Evolutionary conservation across 163 green algal genomes (phyloP).

Genomic region (Chlorella variabilis): DNA sequence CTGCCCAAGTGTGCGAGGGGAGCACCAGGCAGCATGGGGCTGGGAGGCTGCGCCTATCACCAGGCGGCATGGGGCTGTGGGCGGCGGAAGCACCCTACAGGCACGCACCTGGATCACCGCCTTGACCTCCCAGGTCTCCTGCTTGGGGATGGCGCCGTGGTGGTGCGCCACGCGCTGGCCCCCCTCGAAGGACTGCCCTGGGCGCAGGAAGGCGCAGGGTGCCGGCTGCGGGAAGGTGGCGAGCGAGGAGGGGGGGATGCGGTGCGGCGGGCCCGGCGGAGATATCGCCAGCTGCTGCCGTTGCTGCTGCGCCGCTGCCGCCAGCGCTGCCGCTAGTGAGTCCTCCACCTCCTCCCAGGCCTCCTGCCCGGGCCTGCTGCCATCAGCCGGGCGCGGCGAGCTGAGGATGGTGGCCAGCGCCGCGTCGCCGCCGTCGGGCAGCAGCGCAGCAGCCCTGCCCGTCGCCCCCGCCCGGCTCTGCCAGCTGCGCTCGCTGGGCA

Average conservation of each 20-base stretch:
- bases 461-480: neutral
- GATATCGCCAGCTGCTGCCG: neutral
- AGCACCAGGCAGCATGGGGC: too few species aligned
- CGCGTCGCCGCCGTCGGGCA: neutral
- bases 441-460: too few species aligned
- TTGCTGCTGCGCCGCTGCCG: neutral
- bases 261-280: neutral
- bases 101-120: slow-evolving; percentile 19
- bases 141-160: slow-evolving; percentile 8
- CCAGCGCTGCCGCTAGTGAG: neutral
- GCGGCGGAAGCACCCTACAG: neutral
- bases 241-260: slow-evolving; percentile 1
- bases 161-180: slow-evolving; percentile 42
- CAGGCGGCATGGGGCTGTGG: too few species aligned
- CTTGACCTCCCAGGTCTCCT: slow-evolving; percentile 38
- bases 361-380: too few species aligned
- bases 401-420: neutral
- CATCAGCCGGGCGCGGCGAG: neutral
- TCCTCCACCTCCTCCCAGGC: neutral
- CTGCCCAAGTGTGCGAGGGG: neutral
- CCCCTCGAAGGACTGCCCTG: slow-evolving; percentile 40
- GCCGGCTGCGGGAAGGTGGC: slow-evolving; percentile 11
- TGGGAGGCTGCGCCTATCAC: too few species aligned
- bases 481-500: too few species aligned
- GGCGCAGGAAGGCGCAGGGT: slow-evolving; percentile 39